A percentile compares a stretch with the other conserved stretches of the same genome.
Evolutionary conservation across 805 yeast genomes (phyloP).

Genomic region (Wickerhamomyces hampshirensis): DNA sequence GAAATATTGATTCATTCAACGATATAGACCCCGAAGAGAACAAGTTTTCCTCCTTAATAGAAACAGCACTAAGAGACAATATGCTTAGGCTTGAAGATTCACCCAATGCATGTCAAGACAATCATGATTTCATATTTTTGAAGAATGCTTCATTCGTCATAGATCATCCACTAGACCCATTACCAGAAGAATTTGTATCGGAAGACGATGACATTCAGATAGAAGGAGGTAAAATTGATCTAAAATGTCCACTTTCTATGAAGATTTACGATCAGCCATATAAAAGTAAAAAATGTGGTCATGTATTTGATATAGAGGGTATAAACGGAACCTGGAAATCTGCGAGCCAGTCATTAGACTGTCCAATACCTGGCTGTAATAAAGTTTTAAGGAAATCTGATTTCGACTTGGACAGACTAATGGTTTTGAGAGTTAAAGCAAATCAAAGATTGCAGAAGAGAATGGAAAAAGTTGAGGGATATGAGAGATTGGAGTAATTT

Average conservation of each 20-base stretch:
- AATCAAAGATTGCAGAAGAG: conserved; percentile 24
- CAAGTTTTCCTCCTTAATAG: conserved; percentile 11
- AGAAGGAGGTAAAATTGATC: conserved; percentile 65
- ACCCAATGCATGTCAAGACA: background rate
- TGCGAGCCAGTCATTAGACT: conserved; percentile 24
- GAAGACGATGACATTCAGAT: conserved; percentile 61
- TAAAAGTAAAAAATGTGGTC: conserved; percentile 52
- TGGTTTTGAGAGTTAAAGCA: conserved; percentile 49
- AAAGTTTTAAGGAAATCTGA: conserved; percentile 31
- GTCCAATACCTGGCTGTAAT: conserved; percentile 54
- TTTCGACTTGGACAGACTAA: conserved; percentile 44
- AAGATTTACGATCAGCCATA: conserved; percentile 49
- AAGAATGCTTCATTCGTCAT: conserved; percentile 44
- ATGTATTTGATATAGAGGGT: conserved; percentile 52
- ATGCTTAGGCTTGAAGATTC: background rate
- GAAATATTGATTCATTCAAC: conserved; percentile 9
- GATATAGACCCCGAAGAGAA: conserved; percentile 1
- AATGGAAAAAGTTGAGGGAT: conserved; percentile 3
- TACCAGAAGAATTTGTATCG: conserved; percentile 39
- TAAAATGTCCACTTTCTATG: conserved; percentile 64
- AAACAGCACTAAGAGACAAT: conserved; percentile 1
- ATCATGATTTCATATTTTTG: conserved; percentile 22
- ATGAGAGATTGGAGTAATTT: conserved; percentile 10
- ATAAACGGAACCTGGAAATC: conserved; percentile 32
- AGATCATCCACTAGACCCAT: conserved; percentile 55